These are phyloP conservation scores for Kodamaea alishanica DNA, from an alignment of 1,139 yeast species.

Conservation along the genomic window DNA sequence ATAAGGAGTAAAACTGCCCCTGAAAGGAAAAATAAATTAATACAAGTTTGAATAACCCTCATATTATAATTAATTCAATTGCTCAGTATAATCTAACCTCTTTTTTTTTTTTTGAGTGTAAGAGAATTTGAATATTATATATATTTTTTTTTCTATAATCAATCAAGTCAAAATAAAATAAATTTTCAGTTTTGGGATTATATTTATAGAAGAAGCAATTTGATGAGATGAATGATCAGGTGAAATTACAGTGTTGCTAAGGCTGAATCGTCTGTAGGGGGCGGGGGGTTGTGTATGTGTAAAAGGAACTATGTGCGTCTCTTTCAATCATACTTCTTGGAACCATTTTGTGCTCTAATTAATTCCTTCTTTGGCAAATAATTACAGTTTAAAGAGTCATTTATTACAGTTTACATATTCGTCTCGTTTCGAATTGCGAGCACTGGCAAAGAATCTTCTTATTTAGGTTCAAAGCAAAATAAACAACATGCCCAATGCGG, in stretches of 20 bases:
- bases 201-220: slow-evolving; percentile 4
- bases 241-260: slow-evolving; percentile 1
- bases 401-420: no score
- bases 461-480: no score
- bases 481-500: no score
- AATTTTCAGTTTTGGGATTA: slow-evolving; percentile 1
- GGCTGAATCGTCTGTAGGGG: no score
- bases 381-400: no score
- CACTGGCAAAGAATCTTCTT: no score
- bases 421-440: no score
- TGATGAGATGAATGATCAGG: slow-evolving; percentile 2
- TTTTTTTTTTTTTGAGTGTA: slow-evolving; percentile 1
- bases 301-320: no score
- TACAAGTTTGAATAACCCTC: slow-evolving; percentile 33
- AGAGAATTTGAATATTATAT: background rate
- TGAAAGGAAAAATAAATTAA: slow-evolving; percentile 43
- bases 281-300: no score
- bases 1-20: slow-evolving; percentile 57
- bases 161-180: background rate
- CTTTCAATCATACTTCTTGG: no score
- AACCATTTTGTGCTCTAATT: no score
- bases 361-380: no score
- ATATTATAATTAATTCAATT: slow-evolving; percentile 14
- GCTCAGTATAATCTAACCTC: background rate
- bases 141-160: background rate